Base-by-base conservation (phyloP, 805 yeast genomes). In the Wickerhamomyces chambardii region DNA sequence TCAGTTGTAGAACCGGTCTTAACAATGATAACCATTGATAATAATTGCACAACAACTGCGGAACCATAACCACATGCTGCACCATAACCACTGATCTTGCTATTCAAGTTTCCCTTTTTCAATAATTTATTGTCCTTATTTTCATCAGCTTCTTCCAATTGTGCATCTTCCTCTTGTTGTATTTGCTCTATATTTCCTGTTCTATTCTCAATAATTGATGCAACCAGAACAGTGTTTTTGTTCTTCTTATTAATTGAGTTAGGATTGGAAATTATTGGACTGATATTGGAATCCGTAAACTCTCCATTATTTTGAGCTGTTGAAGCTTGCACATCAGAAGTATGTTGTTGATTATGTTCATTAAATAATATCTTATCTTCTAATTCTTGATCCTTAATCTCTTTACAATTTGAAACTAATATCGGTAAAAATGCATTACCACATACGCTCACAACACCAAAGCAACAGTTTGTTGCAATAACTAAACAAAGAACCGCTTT, bases 371-470 rank as follows among this genome's bases (percentile, higher is more conserved):
- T 35, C 10, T 37, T 45, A 15, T 45, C 49, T 32, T 36, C 40
- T 8, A 44, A 40, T 22, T 46, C 48, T 11, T 28, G 15, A 18
- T 36, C 29, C 21, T 17, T 17, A 32, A 40, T 37, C 25, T 45
- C 48, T 17, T 58, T 38, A 33, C 62, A 61, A 38, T 69, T 68
- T 14, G 66, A 56, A 2, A 75, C 81, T 27, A 83, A 55, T 1
- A 72, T 63, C 0, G 92, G 87, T 30, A 83, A 53, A 43, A 74
- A 73, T 2, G 92, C 78, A 52, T 83, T 84, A 6, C 87, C 89
- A 44, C 87, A 80, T 10, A 83, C 90, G 36, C 78, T 78, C 3
- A 79, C 85, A 8, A 82, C 84, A 1, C 94, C 94, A 55, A 73
- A 83, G 17, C 82, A 71, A 14, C 80, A 64, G 46, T 80, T 83